Base-by-base conservation (phyloP, 495 filamentous ascomycete genomes). In the Penicillium simplicissimum region DNA sequence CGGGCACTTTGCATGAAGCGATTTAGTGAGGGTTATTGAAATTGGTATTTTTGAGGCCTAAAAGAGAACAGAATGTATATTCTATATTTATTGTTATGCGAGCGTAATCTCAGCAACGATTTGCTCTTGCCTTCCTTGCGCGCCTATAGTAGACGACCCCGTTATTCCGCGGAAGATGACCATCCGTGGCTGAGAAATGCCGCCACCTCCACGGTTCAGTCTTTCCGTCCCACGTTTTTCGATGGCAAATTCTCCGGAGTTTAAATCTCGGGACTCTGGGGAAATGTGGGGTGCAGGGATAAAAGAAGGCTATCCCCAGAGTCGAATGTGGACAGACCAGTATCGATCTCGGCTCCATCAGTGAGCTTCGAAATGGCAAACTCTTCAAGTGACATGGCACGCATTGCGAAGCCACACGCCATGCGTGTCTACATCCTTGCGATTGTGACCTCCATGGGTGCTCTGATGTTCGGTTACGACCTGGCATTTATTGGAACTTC, bases 401-500 rank as follows among this genome's bases (percentile, higher is more conserved):
- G 21, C 45, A 42, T 15, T 19, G 28, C 55, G 13, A 14, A 34
- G 19, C 14, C 21, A 17, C 52, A 57, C 33, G 59, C 59, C 40
- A 23, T 43, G 17, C 59, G 63, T 3, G 65, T 67, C n/a, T 67
- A 67, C 40, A 13, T 64, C 17, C 58, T 67, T 38, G 58, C 65
- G 31, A 52, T 65, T 21, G 55, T 64, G 2, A 62, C 58, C 17
- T 64, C 61, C n/a, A 67, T 61, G 65, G 65, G 65, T 14, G 58
- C 65, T 8, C 65, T 62, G 7, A 25, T 66, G 36, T 66, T 67
- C 33, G 65, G 65, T 49, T 67, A 67, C 38, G 65, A 67, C 13
- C 36, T 62, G n/a, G 65, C 65, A 13, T 67, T 67, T 28, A 67
- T 67, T n/a, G 65, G 61, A 28, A 64, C 61, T 4, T 57, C 65